Conservation (phyloP, 2,329 filamentous ascomycete species). For the Thielaviopsis cerberus region DNA sequence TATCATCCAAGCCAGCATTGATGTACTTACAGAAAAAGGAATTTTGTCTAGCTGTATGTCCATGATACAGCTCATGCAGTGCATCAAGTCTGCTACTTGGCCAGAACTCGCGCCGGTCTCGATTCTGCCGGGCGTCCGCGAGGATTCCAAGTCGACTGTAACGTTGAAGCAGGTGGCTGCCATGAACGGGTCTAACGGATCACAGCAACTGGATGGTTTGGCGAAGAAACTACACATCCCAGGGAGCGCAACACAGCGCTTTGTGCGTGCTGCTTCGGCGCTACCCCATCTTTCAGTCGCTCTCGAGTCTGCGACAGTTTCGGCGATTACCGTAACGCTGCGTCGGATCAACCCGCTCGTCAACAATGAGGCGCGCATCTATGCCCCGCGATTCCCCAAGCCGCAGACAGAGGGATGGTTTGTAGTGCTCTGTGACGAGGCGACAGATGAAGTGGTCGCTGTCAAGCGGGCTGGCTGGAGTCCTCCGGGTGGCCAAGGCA, state of each 20-base stretch:
- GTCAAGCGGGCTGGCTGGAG: constrained; percentile 72
- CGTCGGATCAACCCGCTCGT: constrained; percentile 46
- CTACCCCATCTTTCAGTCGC: constrained; percentile 51
- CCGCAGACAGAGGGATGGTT: constrained; percentile 91
- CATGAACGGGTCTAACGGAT: constrained; percentile 13
- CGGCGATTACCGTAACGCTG: constrained; percentile 43
- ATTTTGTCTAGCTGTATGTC: constrained; percentile 56
- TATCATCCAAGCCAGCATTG: constrained; percentile 88
- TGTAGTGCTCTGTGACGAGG: constrained; percentile 50
- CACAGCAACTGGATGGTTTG: constrained; percentile 23
- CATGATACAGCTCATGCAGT: constrained; percentile 76
- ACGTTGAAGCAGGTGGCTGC: constrained; percentile 26
- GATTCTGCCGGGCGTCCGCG: constrained; percentile 54
- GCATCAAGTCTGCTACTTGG: constrained; percentile 85
- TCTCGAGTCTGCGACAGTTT: constrained; percentile 21
- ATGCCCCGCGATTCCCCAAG: constrained; percentile 79
- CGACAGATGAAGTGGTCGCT: constrained; percentile 59
- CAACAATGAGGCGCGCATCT: constrained; percentile 55
- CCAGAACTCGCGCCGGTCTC: constrained; percentile 61
- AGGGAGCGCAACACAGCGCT: constrained; percentile 24
- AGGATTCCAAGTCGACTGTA: constrained; percentile 24
- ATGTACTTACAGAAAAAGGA: constrained; percentile 80
- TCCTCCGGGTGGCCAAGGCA: constrained; percentile 14
- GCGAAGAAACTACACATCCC: constrained; percentile 34
- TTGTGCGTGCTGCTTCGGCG: constrained; percentile 39